These are phyloP conservation scores for Ampelomyces quisqualis DNA, from an alignment of 2,329 filamentous ascomycete genomes.

Conservation along the genomic window DNA sequence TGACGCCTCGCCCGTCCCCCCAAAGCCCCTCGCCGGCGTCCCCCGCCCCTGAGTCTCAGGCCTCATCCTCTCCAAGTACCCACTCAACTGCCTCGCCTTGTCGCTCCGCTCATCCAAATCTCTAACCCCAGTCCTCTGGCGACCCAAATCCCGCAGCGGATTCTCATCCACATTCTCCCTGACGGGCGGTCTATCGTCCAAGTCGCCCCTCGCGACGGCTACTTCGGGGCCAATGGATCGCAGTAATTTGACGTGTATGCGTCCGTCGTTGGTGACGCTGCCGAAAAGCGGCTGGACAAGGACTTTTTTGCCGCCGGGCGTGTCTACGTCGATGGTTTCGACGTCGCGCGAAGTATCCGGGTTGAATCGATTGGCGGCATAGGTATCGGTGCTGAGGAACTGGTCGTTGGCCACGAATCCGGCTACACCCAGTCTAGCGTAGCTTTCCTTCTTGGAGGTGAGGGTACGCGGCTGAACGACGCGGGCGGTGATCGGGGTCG, in stretches of 20 bases:
- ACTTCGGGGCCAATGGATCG: constrained; percentile 25
- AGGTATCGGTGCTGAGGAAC: constrained; percentile 33
- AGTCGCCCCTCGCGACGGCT: constrained; percentile 23
- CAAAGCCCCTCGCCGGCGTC: not conserved
- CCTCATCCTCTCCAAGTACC: constrained; percentile 12
- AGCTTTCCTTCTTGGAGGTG: constrained; percentile 14
- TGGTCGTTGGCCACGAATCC: constrained; percentile 48
- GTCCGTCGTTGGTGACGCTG: constrained; percentile 32
- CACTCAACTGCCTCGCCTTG: constrained; percentile 15
- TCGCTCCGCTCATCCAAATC: constrained; percentile 26
- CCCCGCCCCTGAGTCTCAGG: constrained; percentile 4
- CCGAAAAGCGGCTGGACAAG: constrained; percentile 52
- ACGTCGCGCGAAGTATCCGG: constrained; percentile 22
- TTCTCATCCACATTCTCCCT: constrained; percentile 10
- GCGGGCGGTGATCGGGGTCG: constrained; percentile 58
- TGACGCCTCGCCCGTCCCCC: constrained; percentile 9
- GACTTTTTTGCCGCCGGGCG: constrained; percentile 55
- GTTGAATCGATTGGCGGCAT: constrained; percentile 28
- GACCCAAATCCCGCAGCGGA: constrained; percentile 9
- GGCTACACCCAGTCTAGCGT: constrained; percentile 47
- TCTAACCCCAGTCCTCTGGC: constrained; percentile 16
- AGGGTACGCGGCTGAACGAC: constrained; percentile 50
- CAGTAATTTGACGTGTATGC: constrained; percentile 32
- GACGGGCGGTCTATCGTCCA: constrained; percentile 29
- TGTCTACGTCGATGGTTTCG: constrained; percentile 46